These are phyloP conservation scores for Macrocybe sp. DNA, from an alignment of 1,284 basidiomycete species.

Conservation along the genomic window DNA sequence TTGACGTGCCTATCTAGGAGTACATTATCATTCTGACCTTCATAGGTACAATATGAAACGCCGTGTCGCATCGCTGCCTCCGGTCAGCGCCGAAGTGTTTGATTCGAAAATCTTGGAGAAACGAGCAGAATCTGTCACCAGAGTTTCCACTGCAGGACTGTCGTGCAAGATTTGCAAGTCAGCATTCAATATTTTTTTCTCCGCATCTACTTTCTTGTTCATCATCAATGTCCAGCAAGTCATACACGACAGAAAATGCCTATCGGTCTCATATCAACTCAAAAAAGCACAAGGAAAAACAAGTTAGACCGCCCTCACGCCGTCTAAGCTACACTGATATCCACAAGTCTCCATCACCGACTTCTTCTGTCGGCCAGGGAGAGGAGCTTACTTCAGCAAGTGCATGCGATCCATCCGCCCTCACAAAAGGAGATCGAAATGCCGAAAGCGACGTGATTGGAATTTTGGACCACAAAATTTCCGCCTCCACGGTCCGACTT, in stretches of 20 bases:
- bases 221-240: slow-evolving; percentile 55
- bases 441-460: slow-evolving; percentile 40
- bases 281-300: slow-evolving; percentile 87
- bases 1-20: slow-evolving; percentile 39
- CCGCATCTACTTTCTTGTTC: not conserved
- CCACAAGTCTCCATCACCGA: too few relatives aligned
- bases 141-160: slow-evolving; percentile 58
- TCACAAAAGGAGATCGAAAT: too few relatives aligned
- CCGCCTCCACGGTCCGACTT: slow-evolving; percentile 65
- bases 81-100: slow-evolving; percentile 78
- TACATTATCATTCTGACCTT: slow-evolving; percentile 91
- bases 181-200: slow-evolving; percentile 15
- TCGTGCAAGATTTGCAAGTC: slow-evolving; percentile 84
- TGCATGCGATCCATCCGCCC: too few relatives aligned
- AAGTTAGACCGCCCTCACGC: slow-evolving; percentile 43
- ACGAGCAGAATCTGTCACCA: slow-evolving; percentile 68
- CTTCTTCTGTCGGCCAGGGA: not conserved
- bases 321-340: not conserved
- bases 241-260: slow-evolving; percentile 87
- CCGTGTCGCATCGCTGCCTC: slow-evolving; percentile 86
- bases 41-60: slow-evolving; percentile 99
- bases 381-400: not conserved
- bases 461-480: slow-evolving; percentile 73
- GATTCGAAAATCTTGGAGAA: slow-evolving; percentile 89
- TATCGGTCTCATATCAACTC: slow-evolving; percentile 86